These are phyloP conservation scores for Samsoniella hepiali DNA, from an alignment of 2,329 filamentous ascomycete species.

Conservation along the genomic window DNA sequence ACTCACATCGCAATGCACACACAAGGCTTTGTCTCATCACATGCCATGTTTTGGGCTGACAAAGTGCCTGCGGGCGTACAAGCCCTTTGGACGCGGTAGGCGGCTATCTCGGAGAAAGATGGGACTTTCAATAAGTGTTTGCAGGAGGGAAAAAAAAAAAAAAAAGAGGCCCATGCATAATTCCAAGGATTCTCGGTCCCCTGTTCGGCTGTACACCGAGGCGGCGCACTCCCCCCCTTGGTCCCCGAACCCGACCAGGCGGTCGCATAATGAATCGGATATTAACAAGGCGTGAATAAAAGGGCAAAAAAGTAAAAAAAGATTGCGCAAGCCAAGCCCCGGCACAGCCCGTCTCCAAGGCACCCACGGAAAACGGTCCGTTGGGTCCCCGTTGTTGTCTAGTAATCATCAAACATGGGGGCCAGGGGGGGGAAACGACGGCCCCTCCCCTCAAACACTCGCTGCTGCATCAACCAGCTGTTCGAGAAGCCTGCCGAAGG, in stretches of 20 bases:
- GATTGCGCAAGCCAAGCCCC: no score
- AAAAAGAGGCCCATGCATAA: no score
- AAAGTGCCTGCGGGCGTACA: no score
- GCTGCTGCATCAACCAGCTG: not conserved
- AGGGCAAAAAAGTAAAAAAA: not conserved
- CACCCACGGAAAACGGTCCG: not conserved
- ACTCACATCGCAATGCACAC: not conserved
- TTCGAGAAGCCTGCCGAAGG: not conserved
- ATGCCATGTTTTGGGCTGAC: not conserved
- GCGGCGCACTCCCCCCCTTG: not conserved
- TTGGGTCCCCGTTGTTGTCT: not conserved
- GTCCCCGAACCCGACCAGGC: not conserved
- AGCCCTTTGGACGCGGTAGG: no score
- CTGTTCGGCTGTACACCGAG: not conserved
- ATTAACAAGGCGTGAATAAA: not conserved
- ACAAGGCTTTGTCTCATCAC: not conserved
- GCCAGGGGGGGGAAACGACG: not conserved
- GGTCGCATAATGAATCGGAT: conserved; percentile 8
- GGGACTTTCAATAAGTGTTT: no score
- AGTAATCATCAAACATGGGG: conserved; percentile 14
- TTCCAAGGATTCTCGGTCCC: not conserved
- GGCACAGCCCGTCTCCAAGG: no score
- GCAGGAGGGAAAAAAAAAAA: no score
- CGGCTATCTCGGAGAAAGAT: no score
- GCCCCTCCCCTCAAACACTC: not conserved